These are phyloP conservation scores for Globisporangium echinulatum DNA, from an alignment of 352 stramenopile species.

Conservation along the genomic window DNA sequence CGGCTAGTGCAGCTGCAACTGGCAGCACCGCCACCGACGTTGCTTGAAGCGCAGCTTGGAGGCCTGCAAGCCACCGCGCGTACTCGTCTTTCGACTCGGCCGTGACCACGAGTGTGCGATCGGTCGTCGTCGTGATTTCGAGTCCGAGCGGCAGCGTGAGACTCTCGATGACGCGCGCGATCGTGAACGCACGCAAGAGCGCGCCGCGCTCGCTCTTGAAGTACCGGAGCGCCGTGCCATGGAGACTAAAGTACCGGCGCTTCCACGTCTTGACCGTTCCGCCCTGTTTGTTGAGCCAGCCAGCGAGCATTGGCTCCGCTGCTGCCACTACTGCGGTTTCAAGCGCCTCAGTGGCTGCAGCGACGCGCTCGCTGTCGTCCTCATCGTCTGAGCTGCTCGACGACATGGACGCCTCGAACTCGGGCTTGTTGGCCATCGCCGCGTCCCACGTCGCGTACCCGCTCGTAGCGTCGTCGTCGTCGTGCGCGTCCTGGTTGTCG, in stretches of 20 bases:
- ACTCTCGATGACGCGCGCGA: constrained; percentile 29
- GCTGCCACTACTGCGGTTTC: neutral
- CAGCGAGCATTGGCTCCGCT: constrained; percentile 23
- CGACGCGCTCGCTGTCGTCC: constrained; percentile 3
- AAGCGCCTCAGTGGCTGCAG: neutral
- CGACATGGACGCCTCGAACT: constrained; percentile 23
- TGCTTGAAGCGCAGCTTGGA: constrained; percentile 23
- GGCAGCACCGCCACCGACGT: neutral
- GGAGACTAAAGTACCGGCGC: constrained; percentile 65
- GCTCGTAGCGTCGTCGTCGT: constrained; percentile 22
- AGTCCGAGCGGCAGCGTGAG: constrained; percentile 34
- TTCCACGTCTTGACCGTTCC: constrained; percentile 67
- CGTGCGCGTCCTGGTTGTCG: constrained; percentile 25
- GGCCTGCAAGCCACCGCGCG: constrained; percentile 36
- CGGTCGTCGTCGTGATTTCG: constrained; percentile 31
- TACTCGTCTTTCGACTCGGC: constrained; percentile 63
- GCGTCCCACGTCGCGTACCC: constrained; percentile 44
- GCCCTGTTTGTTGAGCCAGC: constrained; percentile 71
- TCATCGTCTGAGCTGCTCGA: constrained; percentile 24
- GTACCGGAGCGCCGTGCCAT: constrained; percentile 62
- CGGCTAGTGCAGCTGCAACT: constrained; percentile 4
- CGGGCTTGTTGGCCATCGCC: constrained; percentile 42
- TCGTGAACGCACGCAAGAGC: constrained; percentile 37
- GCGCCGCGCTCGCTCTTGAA: constrained; percentile 66
- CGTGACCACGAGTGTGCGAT: constrained; percentile 48